A percentile compares a stretch with the other conserved stretches of the same genome.
Evolutionary conservation across 2,329 filamentous ascomycete genomes (phyloP).

Genomic region (Scedosporium boydii): DNA sequence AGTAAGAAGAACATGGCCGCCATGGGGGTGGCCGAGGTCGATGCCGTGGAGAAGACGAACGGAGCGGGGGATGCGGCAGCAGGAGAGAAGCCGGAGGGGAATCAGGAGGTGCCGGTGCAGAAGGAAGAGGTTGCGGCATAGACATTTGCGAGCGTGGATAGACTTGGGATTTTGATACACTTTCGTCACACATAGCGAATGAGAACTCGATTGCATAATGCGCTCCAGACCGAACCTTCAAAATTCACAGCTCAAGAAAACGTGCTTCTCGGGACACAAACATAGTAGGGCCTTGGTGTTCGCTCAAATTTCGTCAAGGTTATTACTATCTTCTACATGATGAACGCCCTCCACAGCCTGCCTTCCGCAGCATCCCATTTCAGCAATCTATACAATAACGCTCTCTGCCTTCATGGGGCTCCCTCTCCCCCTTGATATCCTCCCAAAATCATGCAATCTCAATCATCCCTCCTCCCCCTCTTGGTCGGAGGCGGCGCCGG

Average conservation of each 20-base stretch:
- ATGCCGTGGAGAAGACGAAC: slow-evolving; percentile 21
- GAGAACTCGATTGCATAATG: too few species aligned
- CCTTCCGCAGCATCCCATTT: too few species aligned
- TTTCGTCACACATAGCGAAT: too few species aligned
- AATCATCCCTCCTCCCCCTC: slow-evolving; percentile 8
- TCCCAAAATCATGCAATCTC: not conserved
- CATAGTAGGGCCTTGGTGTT: not conserved
- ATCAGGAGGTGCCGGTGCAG: not conserved
- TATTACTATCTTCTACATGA: too few species aligned
- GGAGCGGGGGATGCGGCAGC: slow-evolving; percentile 4
- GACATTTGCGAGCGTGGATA: not conserved
- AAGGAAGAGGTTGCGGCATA: slow-evolving; percentile 9
- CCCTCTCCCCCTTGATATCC: not conserved
- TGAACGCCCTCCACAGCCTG: too few species aligned
- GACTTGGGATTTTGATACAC: not conserved
- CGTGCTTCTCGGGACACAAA: not conserved
- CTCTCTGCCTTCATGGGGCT: not conserved
- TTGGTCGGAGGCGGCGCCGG: slow-evolving; percentile 9
- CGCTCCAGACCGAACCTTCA: too few species aligned
- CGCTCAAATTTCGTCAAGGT: not conserved
- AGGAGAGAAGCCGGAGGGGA: not conserved
- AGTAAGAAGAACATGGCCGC: slow-evolving; percentile 50
- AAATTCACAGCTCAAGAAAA: too few species aligned
- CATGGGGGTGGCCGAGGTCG: not conserved
- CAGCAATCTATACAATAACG: not conserved